Conservation (phyloP, 2,329 filamentous ascomycete species). For the Colletotrichum lentis region DNA sequence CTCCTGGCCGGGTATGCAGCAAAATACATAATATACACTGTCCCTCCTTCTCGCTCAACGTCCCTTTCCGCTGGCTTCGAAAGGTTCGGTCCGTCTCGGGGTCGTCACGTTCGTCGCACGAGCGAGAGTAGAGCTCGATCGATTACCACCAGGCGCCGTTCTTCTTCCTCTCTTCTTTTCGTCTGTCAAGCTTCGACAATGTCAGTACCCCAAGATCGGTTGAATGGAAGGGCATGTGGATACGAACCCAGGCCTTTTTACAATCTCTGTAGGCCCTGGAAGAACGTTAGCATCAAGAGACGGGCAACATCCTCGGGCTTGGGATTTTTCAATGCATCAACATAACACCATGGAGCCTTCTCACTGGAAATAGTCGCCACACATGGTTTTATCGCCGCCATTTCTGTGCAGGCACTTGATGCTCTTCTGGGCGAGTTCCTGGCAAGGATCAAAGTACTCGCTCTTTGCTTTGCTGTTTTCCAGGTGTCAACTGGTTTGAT, state of each 20-base stretch:
- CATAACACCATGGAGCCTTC: constrained; percentile 45
- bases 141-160: constrained; percentile 40
- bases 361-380: constrained; percentile 93
- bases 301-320: too few species aligned
- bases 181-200: constrained; percentile 42
- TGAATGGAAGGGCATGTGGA: neutral
- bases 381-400: constrained; percentile 86
- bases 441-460: constrained; percentile 94
- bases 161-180: constrained; percentile 42
- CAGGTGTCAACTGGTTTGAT: neutral
- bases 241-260: constrained; percentile 88
- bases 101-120: neutral
- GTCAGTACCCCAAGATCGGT: constrained; percentile 7
- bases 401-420: constrained; percentile 91
- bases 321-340: neutral
- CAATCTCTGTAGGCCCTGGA: constrained; percentile 88
- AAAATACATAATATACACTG: constrained; percentile 30
- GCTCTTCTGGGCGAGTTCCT: constrained; percentile 86
- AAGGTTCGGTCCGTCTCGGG: neutral
- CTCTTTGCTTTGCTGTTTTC: constrained; percentile 79
- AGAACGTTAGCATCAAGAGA: constrained; percentile 7
- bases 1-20: constrained; percentile 17
- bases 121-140: neutral
- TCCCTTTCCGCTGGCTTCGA: neutral
- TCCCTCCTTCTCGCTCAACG: neutral